Evolutionary conservation across 2,329 filamentous ascomycete genomes (phyloP), one percentile per base, ranked within the genome.

Genomic region (Pseudocercospora musae): DNA sequence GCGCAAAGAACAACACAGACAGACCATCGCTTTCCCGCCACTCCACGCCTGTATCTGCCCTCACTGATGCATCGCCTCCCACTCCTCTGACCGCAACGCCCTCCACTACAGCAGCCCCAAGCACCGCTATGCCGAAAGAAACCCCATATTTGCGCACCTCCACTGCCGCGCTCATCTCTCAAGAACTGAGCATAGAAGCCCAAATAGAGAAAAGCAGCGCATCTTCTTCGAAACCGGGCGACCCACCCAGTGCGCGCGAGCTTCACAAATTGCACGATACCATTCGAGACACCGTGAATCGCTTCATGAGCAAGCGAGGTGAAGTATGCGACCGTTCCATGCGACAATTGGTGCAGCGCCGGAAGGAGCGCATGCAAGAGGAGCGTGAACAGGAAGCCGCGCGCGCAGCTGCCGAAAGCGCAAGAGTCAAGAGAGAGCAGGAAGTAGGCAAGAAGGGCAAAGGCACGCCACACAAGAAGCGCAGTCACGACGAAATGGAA

Each of bases 21-120:
- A 83, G 87, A 64, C 86, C 87, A 69, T 89, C 88, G 69, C 82
- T 86, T 65, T 92, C 89, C 74, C 88, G 90, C 72, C 93, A 92
- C 76, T 91, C 89, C 37, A 94, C 90, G 15, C 91, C 90, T 37
- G 84, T 85, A 71, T 83, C 85, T 33, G 65, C 71, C 31, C 67
- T 72, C 25, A 71, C 72, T 11, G 77, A 80, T 33, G 66, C 77
- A 76, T 71, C 78, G 75, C 69, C 82, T 75, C 73, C 83, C 79
- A 71, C 82, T 69, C 75, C 81, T 68, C 64, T 75, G 18, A 70
- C 87, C 46, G 83, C 88, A 60, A 88, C 87, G 70, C 84, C 91
- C 57, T 85, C 88, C 59, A 83, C 89, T 18, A 69, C 76, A 48
- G 72, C 79, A 42, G 72, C 81, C 70, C 72, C 80, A 70, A 57